These are phyloP conservation scores for Coelomomyces lativittatus DNA, from an alignment of 371 early-diverging fungal genomes.

Conservation along the genomic window DNA sequence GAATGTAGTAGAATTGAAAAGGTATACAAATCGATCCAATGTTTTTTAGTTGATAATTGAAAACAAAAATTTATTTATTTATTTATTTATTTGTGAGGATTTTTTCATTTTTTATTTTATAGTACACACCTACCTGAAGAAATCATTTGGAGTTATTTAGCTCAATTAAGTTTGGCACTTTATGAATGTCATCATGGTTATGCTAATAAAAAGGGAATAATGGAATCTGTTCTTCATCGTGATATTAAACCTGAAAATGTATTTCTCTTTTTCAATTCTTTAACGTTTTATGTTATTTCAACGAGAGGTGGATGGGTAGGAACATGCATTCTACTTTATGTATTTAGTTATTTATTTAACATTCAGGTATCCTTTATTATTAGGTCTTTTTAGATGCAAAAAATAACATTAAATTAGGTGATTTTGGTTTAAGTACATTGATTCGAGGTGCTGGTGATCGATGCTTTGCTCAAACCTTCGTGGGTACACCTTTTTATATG, in stretches of 20 bases:
- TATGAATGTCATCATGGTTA: conserved; percentile 44
- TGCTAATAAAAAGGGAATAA: conserved; percentile 2
- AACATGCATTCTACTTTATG: too few relatives aligned
- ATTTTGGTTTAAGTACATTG: conserved; percentile 45
- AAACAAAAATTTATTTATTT: too few relatives aligned
- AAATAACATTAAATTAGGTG: conserved; percentile 48
- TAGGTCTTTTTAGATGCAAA: conserved; percentile 30
- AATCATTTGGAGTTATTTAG: conserved; percentile 33
- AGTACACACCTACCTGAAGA: conserved; percentile 35
- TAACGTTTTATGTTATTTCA: conserved; percentile 6
- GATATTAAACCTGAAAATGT: conserved; percentile 54
- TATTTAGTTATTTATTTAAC: neutral
- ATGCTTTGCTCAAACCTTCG: conserved; percentile 48
- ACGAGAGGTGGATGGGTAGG: neutral
- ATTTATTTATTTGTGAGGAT: neutral
- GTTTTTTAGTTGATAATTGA: too few relatives aligned
- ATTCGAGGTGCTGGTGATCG: conserved; percentile 24
- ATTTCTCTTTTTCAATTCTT: neutral
- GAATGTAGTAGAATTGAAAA: too few relatives aligned
- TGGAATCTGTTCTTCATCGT: conserved; percentile 17
- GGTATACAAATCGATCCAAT: too few relatives aligned
- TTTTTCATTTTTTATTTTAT: neutral
- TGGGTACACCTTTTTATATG: conserved; percentile 59
- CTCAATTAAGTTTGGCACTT: conserved; percentile 39
- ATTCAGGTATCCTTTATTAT: too few relatives aligned